Percentiles rank a stretch among this genome's conserved stretches.
Conservation (phyloP, 192 early-diverging fungal genomes). For the Neocallimastix lanati region DNA sequence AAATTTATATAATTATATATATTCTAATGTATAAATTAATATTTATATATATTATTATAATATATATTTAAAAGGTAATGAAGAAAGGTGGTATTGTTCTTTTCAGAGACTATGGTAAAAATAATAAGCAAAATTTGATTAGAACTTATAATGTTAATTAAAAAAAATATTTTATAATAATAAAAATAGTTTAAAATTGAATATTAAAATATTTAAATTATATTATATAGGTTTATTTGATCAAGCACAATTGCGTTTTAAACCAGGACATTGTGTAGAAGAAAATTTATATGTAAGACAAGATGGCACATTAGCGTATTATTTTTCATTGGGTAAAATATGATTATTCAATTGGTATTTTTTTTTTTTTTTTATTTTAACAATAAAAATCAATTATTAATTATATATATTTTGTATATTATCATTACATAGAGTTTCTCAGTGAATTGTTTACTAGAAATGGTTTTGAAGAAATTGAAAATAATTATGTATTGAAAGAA, state of each 20-base stretch:
- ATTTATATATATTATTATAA: conserved; percentile 4
- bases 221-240: conserved; percentile 11
- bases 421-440: conserved; percentile 6
- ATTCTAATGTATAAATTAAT: no score
- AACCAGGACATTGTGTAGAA: conserved; percentile 17
- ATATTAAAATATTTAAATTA: no score
- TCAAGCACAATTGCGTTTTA: conserved; percentile 28
- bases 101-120: conserved; percentile 23
- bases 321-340: conserved; percentile 14
- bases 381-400: no score
- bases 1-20: no score
- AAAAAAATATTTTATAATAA: no score
- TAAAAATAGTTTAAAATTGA: no score
- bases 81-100: conserved; percentile 25
- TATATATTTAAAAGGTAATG: conserved; percentile 16
- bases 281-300: conserved; percentile 21
- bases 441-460: conserved; percentile 10
- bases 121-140: no score
- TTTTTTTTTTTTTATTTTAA: neutral
- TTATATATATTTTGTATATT: no score
- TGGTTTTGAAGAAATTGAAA: conserved; percentile 18
- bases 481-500: conserved; percentile 18
- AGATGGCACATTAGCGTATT: conserved; percentile 30
- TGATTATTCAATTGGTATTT: neutral
- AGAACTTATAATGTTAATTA: no score